These are phyloP conservation scores for Withania somnifera DNA, from an alignment of 305 asterid genomes.

Conservation along the genomic window DNA sequence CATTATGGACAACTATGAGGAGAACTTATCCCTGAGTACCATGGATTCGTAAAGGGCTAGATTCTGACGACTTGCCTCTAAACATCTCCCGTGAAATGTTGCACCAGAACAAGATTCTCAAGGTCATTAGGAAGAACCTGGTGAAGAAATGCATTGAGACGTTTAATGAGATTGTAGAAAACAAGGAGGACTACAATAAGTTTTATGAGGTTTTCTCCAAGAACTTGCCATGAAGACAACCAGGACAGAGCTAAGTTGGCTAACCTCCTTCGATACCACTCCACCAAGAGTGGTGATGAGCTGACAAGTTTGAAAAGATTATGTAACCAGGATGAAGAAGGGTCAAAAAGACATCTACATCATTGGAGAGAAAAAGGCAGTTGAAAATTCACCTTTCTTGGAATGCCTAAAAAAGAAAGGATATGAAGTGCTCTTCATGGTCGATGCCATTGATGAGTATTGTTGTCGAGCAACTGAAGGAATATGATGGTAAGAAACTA, in stretches of 20 bases:
- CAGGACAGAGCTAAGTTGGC: slow-evolving; percentile 63
- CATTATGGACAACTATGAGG: slow-evolving; percentile 33
- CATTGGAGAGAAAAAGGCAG: slow-evolving; percentile 64
- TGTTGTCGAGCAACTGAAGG: slow-evolving; percentile 53
- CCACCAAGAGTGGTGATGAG: slow-evolving; percentile 72
- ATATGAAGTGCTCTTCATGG: slow-evolving; percentile 64
- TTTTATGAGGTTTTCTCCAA: slow-evolving; percentile 60
- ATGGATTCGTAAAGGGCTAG: slow-evolving; percentile 63
- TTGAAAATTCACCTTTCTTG: slow-evolving; percentile 60
- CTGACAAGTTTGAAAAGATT: slow-evolving; percentile 61
- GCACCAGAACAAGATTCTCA: slow-evolving; percentile 68
- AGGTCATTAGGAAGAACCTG: slow-evolving; percentile 59
- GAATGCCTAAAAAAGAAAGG: slow-evolving; percentile 79
- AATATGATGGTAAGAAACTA: slow-evolving; percentile 62
- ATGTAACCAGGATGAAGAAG: slow-evolving; percentile 67
- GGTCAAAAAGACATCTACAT: slow-evolving; percentile 74
- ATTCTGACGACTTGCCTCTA: slow-evolving; percentile 65
- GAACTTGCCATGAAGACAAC: slow-evolving; percentile 60
- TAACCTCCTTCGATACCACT: slow-evolving; percentile 49
- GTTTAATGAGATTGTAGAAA: slow-evolving; percentile 66
- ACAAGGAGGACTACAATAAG: slow-evolving; percentile 64
- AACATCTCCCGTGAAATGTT: slow-evolving; percentile 57
- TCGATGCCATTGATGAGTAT: slow-evolving; percentile 73
- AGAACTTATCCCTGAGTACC: slow-evolving; percentile 57
- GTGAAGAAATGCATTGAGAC: slow-evolving; percentile 79